Percentiles rank a stretch among this genome's conserved stretches.
phyloP scores from a whole-genome alignment of 805 yeast species.

The Candida insectalens region DNA sequence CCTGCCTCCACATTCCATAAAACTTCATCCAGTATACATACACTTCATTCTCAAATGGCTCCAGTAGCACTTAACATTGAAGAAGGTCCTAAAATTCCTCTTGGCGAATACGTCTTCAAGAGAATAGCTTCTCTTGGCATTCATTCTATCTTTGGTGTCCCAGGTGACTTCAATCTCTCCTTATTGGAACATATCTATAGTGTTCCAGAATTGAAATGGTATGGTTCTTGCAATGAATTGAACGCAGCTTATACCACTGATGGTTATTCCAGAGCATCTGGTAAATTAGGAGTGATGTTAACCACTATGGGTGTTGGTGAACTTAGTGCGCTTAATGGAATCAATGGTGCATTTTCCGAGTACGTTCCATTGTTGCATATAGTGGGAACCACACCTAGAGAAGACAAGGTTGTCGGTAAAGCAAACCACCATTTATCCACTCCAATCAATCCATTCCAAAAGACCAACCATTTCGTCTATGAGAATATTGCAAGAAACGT shows the following conservation, averaged over 20 bases:
- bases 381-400: constrained; percentile 65
- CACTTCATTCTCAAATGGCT: too few species aligned
- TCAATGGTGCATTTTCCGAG: constrained; percentile 79
- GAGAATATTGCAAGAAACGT: constrained; percentile 48
- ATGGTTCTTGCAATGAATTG: constrained; percentile 82
- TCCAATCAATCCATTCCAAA: constrained; percentile 27
- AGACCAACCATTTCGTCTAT: constrained; percentile 62
- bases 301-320: constrained; percentile 91
- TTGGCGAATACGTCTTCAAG: constrained; percentile 58
- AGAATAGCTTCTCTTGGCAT: constrained; percentile 49
- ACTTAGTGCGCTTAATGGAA: constrained; percentile 72
- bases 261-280: constrained; percentile 60
- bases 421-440: constrained; percentile 58
- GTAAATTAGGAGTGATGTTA: constrained; percentile 50
- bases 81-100: constrained; percentile 21
- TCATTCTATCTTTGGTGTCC: constrained; percentile 62
- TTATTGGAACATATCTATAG: constrained; percentile 61
- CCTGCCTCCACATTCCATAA: too few species aligned
- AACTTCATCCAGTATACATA: too few species aligned
- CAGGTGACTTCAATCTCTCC: constrained; percentile 67
- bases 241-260: constrained; percentile 89
- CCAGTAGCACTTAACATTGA: constrained; percentile 9
- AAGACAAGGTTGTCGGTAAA: constrained; percentile 13
- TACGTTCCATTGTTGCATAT: constrained; percentile 71
- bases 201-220: constrained; percentile 45